phyloP scores from a whole-genome alignment of 306 rosid species.

The Oemleria cerasiformis region DNA sequence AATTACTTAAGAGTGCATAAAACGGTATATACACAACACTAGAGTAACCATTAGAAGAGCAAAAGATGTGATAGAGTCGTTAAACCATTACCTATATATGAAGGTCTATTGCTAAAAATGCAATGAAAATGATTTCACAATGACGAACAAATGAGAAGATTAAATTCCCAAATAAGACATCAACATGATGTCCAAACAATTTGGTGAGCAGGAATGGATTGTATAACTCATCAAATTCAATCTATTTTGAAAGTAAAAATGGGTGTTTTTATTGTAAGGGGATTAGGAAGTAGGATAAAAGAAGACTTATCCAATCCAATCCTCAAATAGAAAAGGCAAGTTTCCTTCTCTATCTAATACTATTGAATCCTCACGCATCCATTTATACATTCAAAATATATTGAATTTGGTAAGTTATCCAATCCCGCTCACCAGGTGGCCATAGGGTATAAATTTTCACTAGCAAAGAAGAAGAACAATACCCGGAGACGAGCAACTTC shows the following conservation, averaged over 20 bases:
- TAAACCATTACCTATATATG: background rate
- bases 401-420: no score
- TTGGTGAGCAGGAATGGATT: no score
- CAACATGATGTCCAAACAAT: background rate
- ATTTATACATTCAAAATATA: no score
- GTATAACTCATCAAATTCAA: no score
- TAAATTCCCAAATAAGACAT: background rate
- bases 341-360: no score
- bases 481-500: constrained; percentile 98
- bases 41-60: background rate
- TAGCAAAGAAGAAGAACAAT: constrained; percentile 19
- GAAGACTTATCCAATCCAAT: no score
- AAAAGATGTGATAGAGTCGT: background rate
- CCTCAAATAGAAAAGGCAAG: no score
- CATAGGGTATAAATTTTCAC: background rate
- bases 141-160: background rate
- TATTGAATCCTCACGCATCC: no score
- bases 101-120: background rate
- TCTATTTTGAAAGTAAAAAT: no score
- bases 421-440: no score
- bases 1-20: background rate
- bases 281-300: no score
- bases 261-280: no score
- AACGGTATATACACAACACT: background rate
- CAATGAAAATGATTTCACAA: background rate